These are phyloP conservation scores for Capsella bursapastoris DNA, from an alignment of 345 rosid species.

Conservation along the genomic window DNA sequence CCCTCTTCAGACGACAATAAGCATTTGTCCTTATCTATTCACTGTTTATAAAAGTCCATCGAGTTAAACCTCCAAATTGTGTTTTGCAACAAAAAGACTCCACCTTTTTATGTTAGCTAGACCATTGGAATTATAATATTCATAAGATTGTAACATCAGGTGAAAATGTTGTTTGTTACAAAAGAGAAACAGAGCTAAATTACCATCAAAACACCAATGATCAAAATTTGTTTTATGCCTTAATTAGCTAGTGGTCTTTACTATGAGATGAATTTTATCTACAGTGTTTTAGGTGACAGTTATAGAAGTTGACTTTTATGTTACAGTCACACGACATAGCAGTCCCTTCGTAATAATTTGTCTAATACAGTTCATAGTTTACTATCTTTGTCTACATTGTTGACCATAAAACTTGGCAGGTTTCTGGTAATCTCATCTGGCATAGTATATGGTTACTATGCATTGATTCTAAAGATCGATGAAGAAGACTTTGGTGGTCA, in stretches of 20 bases:
- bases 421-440: slow-evolving; percentile 77
- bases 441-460: slow-evolving; percentile 83
- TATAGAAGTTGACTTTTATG: not conserved
- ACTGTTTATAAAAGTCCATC: no score
- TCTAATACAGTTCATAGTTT: not conserved
- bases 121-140: no score
- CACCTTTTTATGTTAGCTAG: no score
- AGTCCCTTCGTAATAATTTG: not conserved
- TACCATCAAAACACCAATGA: not conserved
- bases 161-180: not conserved
- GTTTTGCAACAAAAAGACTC: no score
- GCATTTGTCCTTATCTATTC: no score
- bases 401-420: slow-evolving; percentile 49
- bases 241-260: not conserved
- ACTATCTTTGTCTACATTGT: not conserved
- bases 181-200: not conserved
- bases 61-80: no score
- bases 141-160: no score
- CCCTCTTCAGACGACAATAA: no score
- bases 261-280: not conserved
- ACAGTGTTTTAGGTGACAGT: not conserved
- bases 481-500: slow-evolving; percentile 99
- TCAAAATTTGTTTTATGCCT: not conserved
- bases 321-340: slow-evolving; percentile 1
- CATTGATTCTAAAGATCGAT: slow-evolving; percentile 81